phyloP scores from a whole-genome alignment of 495 filamentous ascomycete species.

The Immersiella caudata region DNA sequence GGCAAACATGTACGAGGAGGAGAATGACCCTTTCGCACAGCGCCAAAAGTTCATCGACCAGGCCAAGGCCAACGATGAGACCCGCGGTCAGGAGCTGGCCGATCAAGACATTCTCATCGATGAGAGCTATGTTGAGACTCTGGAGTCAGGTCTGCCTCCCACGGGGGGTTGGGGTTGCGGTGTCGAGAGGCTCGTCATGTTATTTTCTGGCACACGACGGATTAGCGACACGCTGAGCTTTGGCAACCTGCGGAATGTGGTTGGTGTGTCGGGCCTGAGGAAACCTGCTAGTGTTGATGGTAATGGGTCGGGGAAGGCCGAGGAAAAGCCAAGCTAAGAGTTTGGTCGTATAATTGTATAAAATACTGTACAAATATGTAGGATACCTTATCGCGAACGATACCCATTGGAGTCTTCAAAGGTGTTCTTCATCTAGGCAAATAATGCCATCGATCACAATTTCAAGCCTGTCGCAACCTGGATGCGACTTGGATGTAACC shows the following conservation, averaged over 20 bases:
- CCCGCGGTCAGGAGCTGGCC: not conserved
- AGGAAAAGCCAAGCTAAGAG: not conserved
- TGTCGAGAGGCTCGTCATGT: conserved; percentile 86
- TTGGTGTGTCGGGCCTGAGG: conserved; percentile 32
- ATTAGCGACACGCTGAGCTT: conserved; percentile 87
- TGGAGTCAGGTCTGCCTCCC: conserved; percentile 87
- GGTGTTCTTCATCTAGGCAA: no score
- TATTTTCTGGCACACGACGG: conserved; percentile 72
- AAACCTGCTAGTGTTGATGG: not conserved
- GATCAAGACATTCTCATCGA: conserved; percentile 58
- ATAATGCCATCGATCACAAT: no score
- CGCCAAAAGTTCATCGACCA: conserved; percentile 74
- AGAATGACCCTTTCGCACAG: conserved; percentile 90
- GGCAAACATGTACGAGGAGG: conserved; percentile 96
- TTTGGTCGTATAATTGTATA: not conserved
- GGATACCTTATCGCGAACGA: no score
- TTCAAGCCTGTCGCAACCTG: no score
- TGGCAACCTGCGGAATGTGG: conserved; percentile 77
- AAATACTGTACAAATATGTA: not conserved
- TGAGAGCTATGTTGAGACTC: conserved; percentile 77
- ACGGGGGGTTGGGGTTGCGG: conserved; percentile 97
- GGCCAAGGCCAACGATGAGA: conserved; percentile 29
- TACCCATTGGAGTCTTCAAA: no score
- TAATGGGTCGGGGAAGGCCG: not conserved
- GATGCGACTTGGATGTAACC: no score